phyloP scores from a whole-genome alignment of 371 early-diverging fungal species.

The Mucor racemosus region DNA sequence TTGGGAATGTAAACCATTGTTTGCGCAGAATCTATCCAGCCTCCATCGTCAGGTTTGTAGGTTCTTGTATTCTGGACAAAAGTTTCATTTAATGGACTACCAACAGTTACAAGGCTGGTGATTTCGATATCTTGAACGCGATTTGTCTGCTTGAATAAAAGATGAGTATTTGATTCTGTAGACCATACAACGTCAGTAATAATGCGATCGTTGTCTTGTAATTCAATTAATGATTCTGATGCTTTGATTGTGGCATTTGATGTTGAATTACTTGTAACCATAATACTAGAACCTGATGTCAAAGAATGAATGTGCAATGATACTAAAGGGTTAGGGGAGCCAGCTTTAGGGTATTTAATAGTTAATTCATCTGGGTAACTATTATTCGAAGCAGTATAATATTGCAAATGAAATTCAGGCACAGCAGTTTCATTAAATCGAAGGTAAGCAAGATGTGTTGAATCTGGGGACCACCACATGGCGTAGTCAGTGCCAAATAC shows the following conservation, averaged over 20 bases:
- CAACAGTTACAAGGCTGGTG: conserved; percentile 57
- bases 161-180: conserved; percentile 51
- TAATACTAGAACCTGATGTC: conserved; percentile 1
- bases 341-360: conserved; percentile 92
- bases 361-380: conserved; percentile 75
- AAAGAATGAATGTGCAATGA: conserved; percentile 56
- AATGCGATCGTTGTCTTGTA: conserved; percentile 69
- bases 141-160: conserved; percentile 84
- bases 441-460: conserved; percentile 78
- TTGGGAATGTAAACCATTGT: conserved; percentile 47
- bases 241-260: conserved; percentile 16
- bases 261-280: conserved; percentile 38
- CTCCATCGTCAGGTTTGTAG: conserved; percentile 64
- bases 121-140: conserved; percentile 83
- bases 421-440: conserved; percentile 87
- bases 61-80: conserved; percentile 51
- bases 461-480: conserved; percentile 93
- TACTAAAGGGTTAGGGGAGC: conserved; percentile 84
- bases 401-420: conserved; percentile 74
- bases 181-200: conserved; percentile 84
- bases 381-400: conserved; percentile 60
- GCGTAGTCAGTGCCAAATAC: conserved; percentile 73
- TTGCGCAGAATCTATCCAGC: conserved; percentile 71
- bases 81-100: conserved; percentile 12
- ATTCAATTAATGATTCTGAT: conserved; percentile 32